Evolutionary conservation across 495 filamentous ascomycete species (phyloP).

Genomic region (Venustampulla echinocandica): DNA sequence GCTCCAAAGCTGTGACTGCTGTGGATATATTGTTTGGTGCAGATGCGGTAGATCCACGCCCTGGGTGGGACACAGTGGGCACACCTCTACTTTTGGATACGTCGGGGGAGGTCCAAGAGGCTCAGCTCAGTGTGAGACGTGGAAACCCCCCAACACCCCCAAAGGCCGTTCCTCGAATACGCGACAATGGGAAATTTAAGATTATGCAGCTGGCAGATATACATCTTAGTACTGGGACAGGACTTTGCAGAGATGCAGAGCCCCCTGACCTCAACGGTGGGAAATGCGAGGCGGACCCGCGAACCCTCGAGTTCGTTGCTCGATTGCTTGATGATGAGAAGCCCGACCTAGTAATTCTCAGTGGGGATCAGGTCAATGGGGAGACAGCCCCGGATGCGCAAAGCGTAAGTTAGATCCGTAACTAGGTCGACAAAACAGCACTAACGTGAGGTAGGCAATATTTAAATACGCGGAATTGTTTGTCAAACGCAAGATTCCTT

Average conservation of each 20-base stretch:
- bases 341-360: constrained; percentile 83
- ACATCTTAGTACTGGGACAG: constrained; percentile 83
- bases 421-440: background rate
- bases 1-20: constrained; percentile 70
- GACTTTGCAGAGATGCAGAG: constrained; percentile 72
- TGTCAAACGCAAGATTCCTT: constrained; percentile 80
- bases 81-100: constrained; percentile 59
- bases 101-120: constrained; percentile 49
- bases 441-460: constrained; percentile 48
- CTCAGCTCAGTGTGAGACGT: constrained; percentile 66
- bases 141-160: constrained; percentile 50
- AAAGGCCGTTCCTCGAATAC: constrained; percentile 65
- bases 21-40: constrained; percentile 89
- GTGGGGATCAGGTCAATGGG: constrained; percentile 91
- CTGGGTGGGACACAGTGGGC: constrained; percentile 69
- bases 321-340: constrained; percentile 80
- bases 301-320: constrained; percentile 83
- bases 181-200: constrained; percentile 89
- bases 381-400: constrained; percentile 89
- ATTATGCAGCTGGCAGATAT: constrained; percentile 91
- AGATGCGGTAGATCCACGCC: constrained; percentile 82
- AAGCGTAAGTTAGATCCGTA: constrained; percentile 39
- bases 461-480: constrained; percentile 89
- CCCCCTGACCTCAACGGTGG: constrained; percentile 62
- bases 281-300: constrained; percentile 80